Conservation (phyloP, 306 rosid genomes). For the Cucumis melo region DNA sequence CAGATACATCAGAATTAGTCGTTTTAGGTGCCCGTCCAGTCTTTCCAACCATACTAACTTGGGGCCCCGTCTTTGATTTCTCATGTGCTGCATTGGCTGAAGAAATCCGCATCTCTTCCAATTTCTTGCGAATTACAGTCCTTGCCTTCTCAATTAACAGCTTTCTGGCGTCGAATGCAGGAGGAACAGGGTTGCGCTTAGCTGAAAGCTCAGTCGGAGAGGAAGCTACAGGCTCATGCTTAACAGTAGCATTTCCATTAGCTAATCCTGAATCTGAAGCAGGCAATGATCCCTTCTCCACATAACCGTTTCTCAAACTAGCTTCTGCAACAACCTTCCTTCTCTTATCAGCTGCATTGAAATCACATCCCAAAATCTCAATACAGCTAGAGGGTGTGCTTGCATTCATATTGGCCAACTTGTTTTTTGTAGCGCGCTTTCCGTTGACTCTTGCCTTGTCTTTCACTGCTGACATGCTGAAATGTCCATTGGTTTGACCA, state of each 20-base stretch:
- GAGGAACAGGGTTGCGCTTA: conserved; percentile 50
- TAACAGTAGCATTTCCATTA: conserved; percentile 45
- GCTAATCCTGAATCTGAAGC: conserved; percentile 38
- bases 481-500: conserved; percentile 46
- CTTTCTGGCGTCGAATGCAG: conserved; percentile 69
- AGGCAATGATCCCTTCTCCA: conserved; percentile 33
- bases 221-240: conserved; percentile 30
- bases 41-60: conserved; percentile 25
- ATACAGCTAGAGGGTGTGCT: conserved; percentile 20
- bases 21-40: conserved; percentile 20
- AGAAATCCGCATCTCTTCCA: conserved; percentile 60
- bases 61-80: conserved; percentile 26
- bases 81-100: conserved; percentile 28
- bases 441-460: conserved; percentile 43
- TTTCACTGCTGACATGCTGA: conserved; percentile 45
- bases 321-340: conserved; percentile 44
- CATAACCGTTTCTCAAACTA: conserved; percentile 36
- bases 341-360: conserved; percentile 45
- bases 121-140: conserved; percentile 55
- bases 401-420: conserved; percentile 31
- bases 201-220: conserved; percentile 31
- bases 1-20: conserved; percentile 21
- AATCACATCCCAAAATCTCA: conserved; percentile 34
- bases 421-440: conserved; percentile 29
- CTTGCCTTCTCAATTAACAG: conserved; percentile 80